Conservation (phyloP, 2,329 filamentous ascomycete genomes). For the Penicillium brasilianum region DNA sequence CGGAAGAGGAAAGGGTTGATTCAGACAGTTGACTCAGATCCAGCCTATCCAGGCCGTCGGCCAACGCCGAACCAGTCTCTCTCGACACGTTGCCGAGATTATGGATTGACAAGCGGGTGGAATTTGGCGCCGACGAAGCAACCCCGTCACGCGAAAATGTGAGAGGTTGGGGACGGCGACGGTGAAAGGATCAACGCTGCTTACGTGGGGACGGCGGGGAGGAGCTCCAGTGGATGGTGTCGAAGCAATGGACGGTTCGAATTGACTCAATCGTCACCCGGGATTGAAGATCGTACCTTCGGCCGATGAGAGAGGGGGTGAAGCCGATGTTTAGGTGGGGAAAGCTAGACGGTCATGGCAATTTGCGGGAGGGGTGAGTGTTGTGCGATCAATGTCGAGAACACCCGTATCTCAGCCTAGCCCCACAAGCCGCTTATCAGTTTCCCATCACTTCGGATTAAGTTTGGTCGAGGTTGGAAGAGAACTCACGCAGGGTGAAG, state of each 20-base stretch:
- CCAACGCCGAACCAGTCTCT: slow-evolving; percentile 52
- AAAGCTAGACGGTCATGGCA: slow-evolving; percentile 38
- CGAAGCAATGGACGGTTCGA: background rate
- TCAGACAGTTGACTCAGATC: slow-evolving; percentile 52
- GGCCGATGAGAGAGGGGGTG: slow-evolving; percentile 6
- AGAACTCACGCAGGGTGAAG: slow-evolving; percentile 14
- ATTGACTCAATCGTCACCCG: background rate
- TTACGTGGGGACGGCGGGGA: slow-evolving; percentile 5
- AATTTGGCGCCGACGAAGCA: slow-evolving; percentile 27
- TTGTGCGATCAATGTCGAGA: slow-evolving; percentile 43
- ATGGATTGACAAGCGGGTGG: slow-evolving; percentile 18
- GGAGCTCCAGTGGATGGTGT: background rate
- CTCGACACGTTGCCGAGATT: slow-evolving; percentile 53
- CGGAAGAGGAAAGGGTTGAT: slow-evolving; percentile 48
- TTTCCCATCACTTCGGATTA: slow-evolving; percentile 9
- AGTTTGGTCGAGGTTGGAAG: background rate
- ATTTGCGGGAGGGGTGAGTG: slow-evolving; percentile 37
- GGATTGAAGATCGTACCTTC: background rate
- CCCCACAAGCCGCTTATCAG: slow-evolving; percentile 34
- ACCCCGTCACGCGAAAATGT: slow-evolving; percentile 26
- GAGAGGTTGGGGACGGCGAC: slow-evolving; percentile 9
- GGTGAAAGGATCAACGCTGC: slow-evolving; percentile 12
- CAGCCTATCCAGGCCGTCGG: slow-evolving; percentile 55
- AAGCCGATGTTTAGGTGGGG: slow-evolving; percentile 25
- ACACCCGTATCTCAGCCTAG: slow-evolving; percentile 25